Base-by-base conservation (phyloP, 306 rosid genomes). In the Dryas drummondii region DNA sequence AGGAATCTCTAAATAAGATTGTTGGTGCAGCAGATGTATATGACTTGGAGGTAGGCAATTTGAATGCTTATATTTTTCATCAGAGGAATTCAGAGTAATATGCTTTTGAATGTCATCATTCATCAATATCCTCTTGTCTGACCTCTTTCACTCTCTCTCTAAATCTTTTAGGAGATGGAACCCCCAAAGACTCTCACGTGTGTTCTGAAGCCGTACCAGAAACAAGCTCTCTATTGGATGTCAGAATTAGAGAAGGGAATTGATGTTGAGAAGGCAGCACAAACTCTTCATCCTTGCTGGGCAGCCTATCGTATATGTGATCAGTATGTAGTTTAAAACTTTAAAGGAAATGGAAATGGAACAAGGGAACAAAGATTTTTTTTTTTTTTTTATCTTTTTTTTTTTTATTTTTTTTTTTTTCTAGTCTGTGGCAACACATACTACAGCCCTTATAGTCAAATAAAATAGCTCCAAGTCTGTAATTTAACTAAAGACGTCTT, bases 151-250 rank as follows among this genome's bases (percentile, higher is more conserved):
- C 0, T 51, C 12, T 49, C 53, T 40, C 15, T 66, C 56, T 54
- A 10, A 22, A 70, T 46, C 17, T 70, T 82, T 16, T 73, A 93
- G 98, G 98, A 91, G 86, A 85, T 80, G 87, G 90, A 87, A 68
- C 88, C 96, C 44, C 91, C 98, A 12, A 46, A 17, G 14, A 76
- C 86, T 42, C 81, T 93, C 51, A 62, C 63, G 65, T 91, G 98
- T 72, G 66, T 65, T 59, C 82, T 93, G 45, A 93, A 85, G 85
- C 87, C 96, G 66, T 93, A 93, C 87, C 98, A 93, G 87, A 93
- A 88, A 71, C 97, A 93, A 82, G 98, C 98, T 17, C 84, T 93
- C 19, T 76, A 73, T 72, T 93, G 98, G 98, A 91, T 93, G 98
- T 73, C 90, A 14, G 89, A 89, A 74, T 73, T 93, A 5, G 98